phyloP scores from a whole-genome alignment of 2,329 filamentous ascomycete genomes.

The Xylariaceae sp. region DNA sequence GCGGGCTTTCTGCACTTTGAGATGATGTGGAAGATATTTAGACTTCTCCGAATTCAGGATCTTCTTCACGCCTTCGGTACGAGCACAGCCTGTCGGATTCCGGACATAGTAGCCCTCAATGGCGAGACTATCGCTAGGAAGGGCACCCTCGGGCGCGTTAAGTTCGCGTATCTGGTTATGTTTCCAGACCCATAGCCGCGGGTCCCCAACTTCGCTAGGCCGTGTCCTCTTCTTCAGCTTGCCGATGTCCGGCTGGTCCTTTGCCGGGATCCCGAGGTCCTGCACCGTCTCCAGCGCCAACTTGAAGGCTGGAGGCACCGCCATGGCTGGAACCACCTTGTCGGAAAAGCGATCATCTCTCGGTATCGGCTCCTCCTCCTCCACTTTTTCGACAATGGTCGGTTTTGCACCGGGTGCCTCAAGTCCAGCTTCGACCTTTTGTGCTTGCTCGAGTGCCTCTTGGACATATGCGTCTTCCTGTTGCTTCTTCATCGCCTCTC shows the following conservation, averaged over 20 bases:
- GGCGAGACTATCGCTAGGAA: slow-evolving; percentile 32
- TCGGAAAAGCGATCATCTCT: slow-evolving; percentile 46
- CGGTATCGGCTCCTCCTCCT: slow-evolving; percentile 28
- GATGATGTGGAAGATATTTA: slow-evolving; percentile 94
- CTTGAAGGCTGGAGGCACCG: slow-evolving; percentile 39
- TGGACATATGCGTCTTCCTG: slow-evolving; percentile 46
- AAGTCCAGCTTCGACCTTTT: slow-evolving; percentile 32
- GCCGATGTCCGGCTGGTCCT: slow-evolving; percentile 44
- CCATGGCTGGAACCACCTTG: slow-evolving; percentile 41
- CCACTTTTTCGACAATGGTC: slow-evolving; percentile 24
- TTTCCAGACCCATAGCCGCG: slow-evolving; percentile 53
- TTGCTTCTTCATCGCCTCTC: slow-evolving; percentile 59
- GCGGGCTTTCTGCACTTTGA: slow-evolving; percentile 86
- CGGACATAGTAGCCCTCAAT: slow-evolving; percentile 73
- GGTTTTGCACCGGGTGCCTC: slow-evolving; percentile 24
- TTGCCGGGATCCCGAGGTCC: slow-evolving; percentile 37
- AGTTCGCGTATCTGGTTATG: slow-evolving; percentile 51
- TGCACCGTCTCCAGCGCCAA: slow-evolving; percentile 43
- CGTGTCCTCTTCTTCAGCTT: slow-evolving; percentile 46
- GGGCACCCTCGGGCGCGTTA: slow-evolving; percentile 38
- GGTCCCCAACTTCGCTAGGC: slow-evolving; percentile 40
- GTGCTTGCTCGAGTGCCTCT: slow-evolving; percentile 35
- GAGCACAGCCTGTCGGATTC: slow-evolving; percentile 77
- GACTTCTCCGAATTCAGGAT: slow-evolving; percentile 97
- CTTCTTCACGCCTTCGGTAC: slow-evolving; percentile 90